phyloP scores from a whole-genome alignment of 1,139 yeast species.

The Saccharomyces hybrid region DNA sequence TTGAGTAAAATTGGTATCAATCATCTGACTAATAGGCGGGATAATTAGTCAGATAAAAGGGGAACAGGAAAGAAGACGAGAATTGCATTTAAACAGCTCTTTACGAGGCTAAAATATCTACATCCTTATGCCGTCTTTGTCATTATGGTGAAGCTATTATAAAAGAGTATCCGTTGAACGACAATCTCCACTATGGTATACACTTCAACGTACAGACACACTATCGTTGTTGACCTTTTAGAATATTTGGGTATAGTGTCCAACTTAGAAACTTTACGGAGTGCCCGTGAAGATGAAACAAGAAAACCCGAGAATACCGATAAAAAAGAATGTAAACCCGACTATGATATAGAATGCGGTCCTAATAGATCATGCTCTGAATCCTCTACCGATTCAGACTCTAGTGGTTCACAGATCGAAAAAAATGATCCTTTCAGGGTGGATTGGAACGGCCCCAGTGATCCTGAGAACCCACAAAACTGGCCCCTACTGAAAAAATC shows the following conservation, averaged over 20 bases:
- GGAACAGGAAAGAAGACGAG: background rate
- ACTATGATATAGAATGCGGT: background rate
- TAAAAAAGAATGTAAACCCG: background rate
- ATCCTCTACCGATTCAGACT: background rate
- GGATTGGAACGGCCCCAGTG: slow-evolving; percentile 32
- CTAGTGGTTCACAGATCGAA: background rate
- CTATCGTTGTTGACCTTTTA: slow-evolving; percentile 4
- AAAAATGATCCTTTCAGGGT: slow-evolving; percentile 13
- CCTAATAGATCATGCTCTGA: background rate
- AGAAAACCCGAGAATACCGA: background rate
- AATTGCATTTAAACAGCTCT: background rate
- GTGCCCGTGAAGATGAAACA: background rate
- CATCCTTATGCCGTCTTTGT: background rate
- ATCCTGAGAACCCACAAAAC: slow-evolving; percentile 52
- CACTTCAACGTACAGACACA: background rate
- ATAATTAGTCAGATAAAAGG: background rate
- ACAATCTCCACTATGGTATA: background rate
- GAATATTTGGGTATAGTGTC: slow-evolving; percentile 1
- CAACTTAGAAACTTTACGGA: background rate
- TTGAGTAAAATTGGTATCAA: background rate
- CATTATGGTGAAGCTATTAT: background rate
- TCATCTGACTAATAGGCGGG: background rate
- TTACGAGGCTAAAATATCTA: background rate
- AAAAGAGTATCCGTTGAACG: background rate
- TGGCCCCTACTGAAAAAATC: slow-evolving; percentile 42